Evolutionary conservation across 1,139 yeast species (phyloP), one percentile per base, ranked within the genome.

Genomic region (Casaregolazyma suthepensis): DNA sequence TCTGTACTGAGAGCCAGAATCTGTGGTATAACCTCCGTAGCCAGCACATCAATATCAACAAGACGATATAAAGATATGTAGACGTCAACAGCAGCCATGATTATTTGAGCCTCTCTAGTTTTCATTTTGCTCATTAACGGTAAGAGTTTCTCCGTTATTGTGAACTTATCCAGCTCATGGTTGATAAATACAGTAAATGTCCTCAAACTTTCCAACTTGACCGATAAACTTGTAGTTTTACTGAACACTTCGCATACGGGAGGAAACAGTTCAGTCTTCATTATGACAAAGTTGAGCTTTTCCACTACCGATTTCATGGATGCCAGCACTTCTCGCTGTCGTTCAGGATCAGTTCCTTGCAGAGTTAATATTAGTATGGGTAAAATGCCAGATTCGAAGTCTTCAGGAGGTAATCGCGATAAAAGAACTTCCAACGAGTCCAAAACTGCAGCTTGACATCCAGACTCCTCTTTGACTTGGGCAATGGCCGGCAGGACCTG

Each of bases 151-250:
- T 91, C 97, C 43, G 77, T 77, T 26, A 90, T 81, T 4, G 87
- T 80, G 52, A 81, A 77, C 61, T 81, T 83, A 63, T 93, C 96
- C 50, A 91, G 75, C 58, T 81, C 81, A 29, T 71, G 72, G 13
- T 76, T 78, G 13, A 88, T 78, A 63, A 90, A 72, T 48, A 72
- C 70, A 22, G 79, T 77, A 62, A 93, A 84, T 0, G 87, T 76
- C 29, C 76, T 73, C n/a, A 90, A 75, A 1, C 96, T 80, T 13
- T 82, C 77, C 37, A 85, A 73, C 62, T 93, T 90, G 31, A 91
- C 87, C 2, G 87, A 82, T 43, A 90, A 72, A 44, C 93, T 81
- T 0, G 94, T 87, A 0, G 98, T 91, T 46, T 89, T 86, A 44
- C 88, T 80, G 69, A 90, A 91, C 2, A 88, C 79, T 45, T 78